phyloP scores from a whole-genome alignment of 169 alveolate species.

The Plasmodium coatneyi region DNA sequence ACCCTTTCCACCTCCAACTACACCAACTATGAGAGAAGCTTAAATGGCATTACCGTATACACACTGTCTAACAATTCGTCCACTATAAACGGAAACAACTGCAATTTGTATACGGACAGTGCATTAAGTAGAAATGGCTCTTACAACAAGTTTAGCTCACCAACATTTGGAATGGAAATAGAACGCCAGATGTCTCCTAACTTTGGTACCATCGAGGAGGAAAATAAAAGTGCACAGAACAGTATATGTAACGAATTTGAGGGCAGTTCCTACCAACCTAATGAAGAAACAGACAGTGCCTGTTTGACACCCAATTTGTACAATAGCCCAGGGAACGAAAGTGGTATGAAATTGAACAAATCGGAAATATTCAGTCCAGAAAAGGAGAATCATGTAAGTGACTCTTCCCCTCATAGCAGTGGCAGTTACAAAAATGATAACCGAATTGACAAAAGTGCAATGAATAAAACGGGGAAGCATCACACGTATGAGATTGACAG shows the following conservation, averaged over 20 bases:
- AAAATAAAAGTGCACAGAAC: background rate
- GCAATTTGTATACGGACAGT: constrained; percentile 10
- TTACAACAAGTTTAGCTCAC: constrained; percentile 31
- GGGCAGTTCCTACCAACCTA: background rate
- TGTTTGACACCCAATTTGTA: constrained; percentile 2
- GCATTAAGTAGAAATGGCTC: constrained; percentile 22
- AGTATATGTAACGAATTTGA: background rate
- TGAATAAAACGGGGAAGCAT: background rate
- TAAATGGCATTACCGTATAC: constrained; percentile 14
- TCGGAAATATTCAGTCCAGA: background rate
- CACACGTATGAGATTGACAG: constrained; percentile 35
- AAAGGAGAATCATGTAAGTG: background rate
- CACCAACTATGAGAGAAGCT: constrained; percentile 45
- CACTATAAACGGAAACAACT: constrained; percentile 13
- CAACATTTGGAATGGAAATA: constrained; percentile 22
- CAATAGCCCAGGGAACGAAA: background rate
- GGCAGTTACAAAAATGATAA: constrained; percentile 12
- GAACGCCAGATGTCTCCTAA: constrained; percentile 58
- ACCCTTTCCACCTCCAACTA: background rate
- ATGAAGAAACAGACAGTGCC: background rate
- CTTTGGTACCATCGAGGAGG: constrained; percentile 28
- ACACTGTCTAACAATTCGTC: constrained; percentile 40
- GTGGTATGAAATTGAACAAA: background rate
- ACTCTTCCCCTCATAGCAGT: background rate
- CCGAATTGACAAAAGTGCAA: background rate